Evolutionary conservation across 192 early-diverging fungal species (phyloP), one percentile per base, ranked within the genome.

Genomic region (Gorgonomyces haynaldii): DNA sequence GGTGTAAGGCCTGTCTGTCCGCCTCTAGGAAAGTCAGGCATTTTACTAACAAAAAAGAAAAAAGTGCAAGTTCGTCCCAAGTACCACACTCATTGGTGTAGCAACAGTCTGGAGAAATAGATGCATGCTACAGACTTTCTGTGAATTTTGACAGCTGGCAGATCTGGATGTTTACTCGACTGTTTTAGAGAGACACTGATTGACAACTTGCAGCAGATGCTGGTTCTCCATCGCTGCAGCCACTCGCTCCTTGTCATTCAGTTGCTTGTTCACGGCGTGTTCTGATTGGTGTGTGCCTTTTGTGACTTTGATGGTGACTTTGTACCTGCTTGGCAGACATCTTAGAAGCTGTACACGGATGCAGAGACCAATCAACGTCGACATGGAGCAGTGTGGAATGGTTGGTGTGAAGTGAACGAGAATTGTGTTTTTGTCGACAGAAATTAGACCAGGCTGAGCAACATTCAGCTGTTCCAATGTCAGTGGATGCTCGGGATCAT

Each of bases 361-460:
- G 65, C 92, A 95, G 13, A 96, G 74, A 0, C 95, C 95, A 62
- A 98, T 98, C 32, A 98, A 63, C 6, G 95, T 96, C 8, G 92
- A 91, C 95, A 98, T 98, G 25, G 88, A 92, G 65, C 95, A 98
- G 64, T 98, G 95, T 22, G 92, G 92, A 53, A 98, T 96, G 6
- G 95, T 96, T 0, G 95, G 95, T 0, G 90, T 93, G 56, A 98
- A 96, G 60, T 82, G 78, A 23, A 98, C 79, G 5, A 72, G 39
- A 23, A 98, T 69, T 34, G 59, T 72, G 61, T 76, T 82, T 29
- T 50, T 57, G 7, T 67, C 60, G 6, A 98, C 85, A 2, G 55
- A 53, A 47, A 98, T 81, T 60, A 89, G 89, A 23, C 88, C 81
- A 31, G 66, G 62, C 57, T 92, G 89, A 10, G 88, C 81, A 6